Conservation (phyloP, 192 early-diverging fungal genomes). For the Backusella psychrophila region DNA sequence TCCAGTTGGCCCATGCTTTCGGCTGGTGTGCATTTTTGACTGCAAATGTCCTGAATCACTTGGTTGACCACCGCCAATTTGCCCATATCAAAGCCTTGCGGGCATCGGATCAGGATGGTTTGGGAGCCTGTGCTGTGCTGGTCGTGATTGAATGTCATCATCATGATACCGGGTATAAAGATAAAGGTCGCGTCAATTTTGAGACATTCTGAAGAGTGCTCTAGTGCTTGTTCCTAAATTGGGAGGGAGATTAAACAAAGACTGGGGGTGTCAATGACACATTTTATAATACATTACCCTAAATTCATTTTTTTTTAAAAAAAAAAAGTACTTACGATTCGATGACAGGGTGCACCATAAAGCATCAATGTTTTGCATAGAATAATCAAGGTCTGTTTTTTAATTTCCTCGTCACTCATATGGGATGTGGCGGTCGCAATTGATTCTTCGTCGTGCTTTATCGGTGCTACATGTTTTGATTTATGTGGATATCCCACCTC, state of each 20-base stretch:
- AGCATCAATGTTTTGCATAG: constrained; percentile 41
- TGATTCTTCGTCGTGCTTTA: not conserved
- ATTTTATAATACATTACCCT: not conserved
- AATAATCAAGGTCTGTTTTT: constrained; percentile 38
- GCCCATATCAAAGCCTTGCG: constrained; percentile 66
- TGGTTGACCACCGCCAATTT: constrained; percentile 60
- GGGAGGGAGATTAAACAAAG: not conserved
- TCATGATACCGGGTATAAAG: constrained; percentile 62
- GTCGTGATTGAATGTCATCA: constrained; percentile 58
- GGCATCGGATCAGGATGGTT: constrained; percentile 60
- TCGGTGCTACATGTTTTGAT: not conserved
- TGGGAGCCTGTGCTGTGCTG: constrained; percentile 52
- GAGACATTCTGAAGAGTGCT: constrained; percentile 40
- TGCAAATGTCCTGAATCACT: constrained; percentile 48
- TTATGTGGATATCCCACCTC: not conserved
- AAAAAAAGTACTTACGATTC: constrained; percentile 31
- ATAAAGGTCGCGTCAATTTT: constrained; percentile 61
- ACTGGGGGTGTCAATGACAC: not conserved
- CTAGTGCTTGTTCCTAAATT: constrained; percentile 37
- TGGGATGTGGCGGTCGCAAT: not conserved
- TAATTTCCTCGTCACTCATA: not conserved
- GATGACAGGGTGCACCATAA: constrained; percentile 48
- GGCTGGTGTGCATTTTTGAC: constrained; percentile 41
- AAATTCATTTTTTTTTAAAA: not conserved
- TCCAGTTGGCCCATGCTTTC: constrained; percentile 48